These are phyloP conservation scores for Zalaria obscura DNA, from an alignment of 2,329 filamentous ascomycete species.

Conservation along the genomic window DNA sequence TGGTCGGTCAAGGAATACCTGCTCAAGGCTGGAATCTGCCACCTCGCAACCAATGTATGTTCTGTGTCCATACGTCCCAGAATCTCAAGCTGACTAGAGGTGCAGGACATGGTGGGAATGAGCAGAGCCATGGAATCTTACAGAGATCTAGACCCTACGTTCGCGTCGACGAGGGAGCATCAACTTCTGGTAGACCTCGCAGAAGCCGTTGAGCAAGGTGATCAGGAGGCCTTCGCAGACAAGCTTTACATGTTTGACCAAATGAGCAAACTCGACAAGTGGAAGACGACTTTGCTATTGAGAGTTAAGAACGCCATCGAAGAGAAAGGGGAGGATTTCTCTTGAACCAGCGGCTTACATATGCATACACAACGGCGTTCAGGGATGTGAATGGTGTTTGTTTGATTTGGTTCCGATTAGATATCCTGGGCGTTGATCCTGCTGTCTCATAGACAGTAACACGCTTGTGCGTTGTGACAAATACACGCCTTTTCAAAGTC, in stretches of 20 bases:
- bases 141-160: conserved; percentile 63
- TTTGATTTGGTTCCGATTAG: no score
- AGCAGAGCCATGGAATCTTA: conserved; percentile 73
- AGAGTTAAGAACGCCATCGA: conserved; percentile 75
- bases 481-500: no score
- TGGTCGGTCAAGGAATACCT: conserved; percentile 95
- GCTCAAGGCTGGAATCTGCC: conserved; percentile 84
- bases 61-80: background rate
- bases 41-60: conserved; percentile 49
- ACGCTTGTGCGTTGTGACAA: no score
- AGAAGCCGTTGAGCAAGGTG: conserved; percentile 60
- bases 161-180: conserved; percentile 64
- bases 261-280: conserved; percentile 87
- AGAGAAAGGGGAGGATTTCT: conserved; percentile 54
- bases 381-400: no score
- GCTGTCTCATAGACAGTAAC: no score
- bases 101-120: conserved; percentile 58
- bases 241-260: conserved; percentile 84
- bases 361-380: no score
- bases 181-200: conserved; percentile 66
- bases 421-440: no score
- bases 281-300: conserved; percentile 81
- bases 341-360: conserved; percentile 23
- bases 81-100: background rate
- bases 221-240: conserved; percentile 72